These are phyloP conservation scores for Lachancea dasiensis DNA, from an alignment of 805 yeast species.

Conservation along the genomic window DNA sequence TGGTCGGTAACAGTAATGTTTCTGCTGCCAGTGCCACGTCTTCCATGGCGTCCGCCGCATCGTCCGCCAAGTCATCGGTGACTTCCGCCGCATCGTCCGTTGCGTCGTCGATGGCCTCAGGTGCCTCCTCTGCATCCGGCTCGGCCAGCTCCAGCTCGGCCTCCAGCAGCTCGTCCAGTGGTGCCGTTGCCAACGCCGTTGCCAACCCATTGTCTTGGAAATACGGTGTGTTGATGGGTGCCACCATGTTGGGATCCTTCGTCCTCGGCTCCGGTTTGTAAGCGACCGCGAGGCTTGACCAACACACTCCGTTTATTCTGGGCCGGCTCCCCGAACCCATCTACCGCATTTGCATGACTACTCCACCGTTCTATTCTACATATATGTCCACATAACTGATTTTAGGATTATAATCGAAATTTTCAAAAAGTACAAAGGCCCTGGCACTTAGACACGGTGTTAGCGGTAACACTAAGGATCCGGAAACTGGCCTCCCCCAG, in stretches of 20 bases:
- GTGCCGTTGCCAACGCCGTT: slow-evolving; percentile 31
- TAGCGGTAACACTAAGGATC: no score
- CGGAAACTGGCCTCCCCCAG: no score
- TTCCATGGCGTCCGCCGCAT: slow-evolving; percentile 1
- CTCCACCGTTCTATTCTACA: not conserved
- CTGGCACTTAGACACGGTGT: no score
- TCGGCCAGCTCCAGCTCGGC: slow-evolving; percentile 3
- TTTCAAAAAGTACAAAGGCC: no score
- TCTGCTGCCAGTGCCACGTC: not conserved
- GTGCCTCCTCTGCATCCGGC: slow-evolving; percentile 13
- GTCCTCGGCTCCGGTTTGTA: slow-evolving; percentile 31
- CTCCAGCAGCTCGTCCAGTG: slow-evolving; percentile 14
- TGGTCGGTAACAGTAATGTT: slow-evolving; percentile 6
- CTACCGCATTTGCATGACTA: slow-evolving; percentile 1
- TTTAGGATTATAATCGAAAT: not conserved
- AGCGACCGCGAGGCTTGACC: slow-evolving; percentile 6
- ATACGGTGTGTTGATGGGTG: slow-evolving; percentile 36
- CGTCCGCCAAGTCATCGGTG: slow-evolving; percentile 14
- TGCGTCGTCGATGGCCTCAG: slow-evolving; percentile 2
- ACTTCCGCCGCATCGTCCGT: slow-evolving; percentile 7
- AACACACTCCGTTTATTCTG: not conserved
- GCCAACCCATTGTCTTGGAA: slow-evolving; percentile 38
- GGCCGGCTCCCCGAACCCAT: no score
- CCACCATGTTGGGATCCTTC: slow-evolving; percentile 35
- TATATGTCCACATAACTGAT: no score